Evolutionary conservation across 1,284 basidiomycete species (phyloP).

Genomic region (Volvariella surrecta): DNA sequence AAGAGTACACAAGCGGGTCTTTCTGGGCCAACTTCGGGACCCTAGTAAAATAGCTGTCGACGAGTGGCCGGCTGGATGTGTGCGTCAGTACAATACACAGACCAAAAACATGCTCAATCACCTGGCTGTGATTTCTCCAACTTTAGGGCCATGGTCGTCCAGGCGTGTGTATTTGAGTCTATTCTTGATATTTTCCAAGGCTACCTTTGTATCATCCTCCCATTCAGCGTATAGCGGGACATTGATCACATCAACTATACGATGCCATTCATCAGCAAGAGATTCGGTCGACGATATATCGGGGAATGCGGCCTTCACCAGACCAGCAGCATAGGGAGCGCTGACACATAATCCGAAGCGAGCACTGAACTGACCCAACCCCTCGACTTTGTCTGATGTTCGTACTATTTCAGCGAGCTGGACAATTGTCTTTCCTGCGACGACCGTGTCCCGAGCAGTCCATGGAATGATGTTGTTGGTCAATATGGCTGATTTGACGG

Average conservation of each 20-base stretch:
- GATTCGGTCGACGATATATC: conserved; percentile 41
- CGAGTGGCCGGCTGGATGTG: conserved; percentile 59
- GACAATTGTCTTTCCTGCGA: conserved; percentile 44
- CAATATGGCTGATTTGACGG: conserved; percentile 42
- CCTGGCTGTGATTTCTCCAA: conserved; percentile 76
- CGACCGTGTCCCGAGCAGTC: conserved; percentile 44
- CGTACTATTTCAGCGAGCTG: conserved; percentile 64
- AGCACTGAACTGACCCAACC: conserved; percentile 50
- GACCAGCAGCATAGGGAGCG: conserved; percentile 50
- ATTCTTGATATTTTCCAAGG: conserved; percentile 68
- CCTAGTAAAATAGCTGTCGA: conserved; percentile 88
- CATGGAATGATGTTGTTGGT: conserved; percentile 39
- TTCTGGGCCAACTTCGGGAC: conserved; percentile 50
- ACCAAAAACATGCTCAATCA: conserved; percentile 30
- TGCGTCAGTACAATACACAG: conserved; percentile 6
- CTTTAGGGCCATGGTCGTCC: conserved; percentile 74
- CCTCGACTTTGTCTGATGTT: conserved; percentile 43
- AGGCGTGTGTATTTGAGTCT: conserved; percentile 76
- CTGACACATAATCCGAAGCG: conserved; percentile 66
- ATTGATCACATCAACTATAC: conserved; percentile 79
- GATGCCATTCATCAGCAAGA: conserved; percentile 64
- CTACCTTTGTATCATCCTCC: conserved; percentile 72
- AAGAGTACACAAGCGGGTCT: conserved; percentile 64
- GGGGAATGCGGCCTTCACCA: conserved; percentile 64
- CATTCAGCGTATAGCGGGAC: conserved; percentile 82